Conservation (phyloP, 2,329 filamentous ascomycete species). For the Talaromyces sp. region DNA sequence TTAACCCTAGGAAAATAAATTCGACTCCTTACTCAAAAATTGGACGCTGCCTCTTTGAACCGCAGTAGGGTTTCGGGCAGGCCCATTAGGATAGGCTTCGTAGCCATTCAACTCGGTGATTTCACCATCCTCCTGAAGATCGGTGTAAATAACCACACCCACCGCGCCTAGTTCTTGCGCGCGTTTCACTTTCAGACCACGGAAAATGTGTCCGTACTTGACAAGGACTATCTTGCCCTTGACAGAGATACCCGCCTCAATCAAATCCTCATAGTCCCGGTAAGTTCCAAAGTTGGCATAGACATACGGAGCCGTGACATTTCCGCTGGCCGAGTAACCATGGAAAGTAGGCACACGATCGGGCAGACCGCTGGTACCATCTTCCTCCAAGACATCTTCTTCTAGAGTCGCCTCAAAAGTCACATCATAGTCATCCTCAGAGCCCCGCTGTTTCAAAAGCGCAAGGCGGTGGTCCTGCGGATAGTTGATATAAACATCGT, state of each 20-base stretch:
- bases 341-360: constrained; percentile 85
- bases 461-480: constrained; percentile 65
- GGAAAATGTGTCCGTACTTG: constrained; percentile 80
- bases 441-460: constrained; percentile 48
- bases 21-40: constrained; percentile 60
- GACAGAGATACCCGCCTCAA: constrained; percentile 67
- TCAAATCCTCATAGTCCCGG: constrained; percentile 75
- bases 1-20: not conserved
- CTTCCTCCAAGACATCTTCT: constrained; percentile 79
- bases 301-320: constrained; percentile 81
- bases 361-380: constrained; percentile 66
- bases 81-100: constrained; percentile 74
- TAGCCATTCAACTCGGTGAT: constrained; percentile 77
- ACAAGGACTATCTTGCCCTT: constrained; percentile 80
- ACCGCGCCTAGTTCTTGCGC: constrained; percentile 87
- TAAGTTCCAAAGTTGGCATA: constrained; percentile 91
- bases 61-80: constrained; percentile 78
- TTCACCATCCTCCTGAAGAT: constrained; percentile 82
- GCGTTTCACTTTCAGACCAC: constrained; percentile 86
- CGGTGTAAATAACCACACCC: constrained; percentile 76
- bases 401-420: constrained; percentile 74
- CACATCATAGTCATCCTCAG: constrained; percentile 43
- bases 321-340: constrained; percentile 86
- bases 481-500: constrained; percentile 74
- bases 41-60: constrained; percentile 85